A percentile compares a stretch with the other conserved stretches of the same genome.
Evolutionary conservation across 352 stramenopile species (phyloP).

Genomic region (Phytopythium ostracodes): DNA sequence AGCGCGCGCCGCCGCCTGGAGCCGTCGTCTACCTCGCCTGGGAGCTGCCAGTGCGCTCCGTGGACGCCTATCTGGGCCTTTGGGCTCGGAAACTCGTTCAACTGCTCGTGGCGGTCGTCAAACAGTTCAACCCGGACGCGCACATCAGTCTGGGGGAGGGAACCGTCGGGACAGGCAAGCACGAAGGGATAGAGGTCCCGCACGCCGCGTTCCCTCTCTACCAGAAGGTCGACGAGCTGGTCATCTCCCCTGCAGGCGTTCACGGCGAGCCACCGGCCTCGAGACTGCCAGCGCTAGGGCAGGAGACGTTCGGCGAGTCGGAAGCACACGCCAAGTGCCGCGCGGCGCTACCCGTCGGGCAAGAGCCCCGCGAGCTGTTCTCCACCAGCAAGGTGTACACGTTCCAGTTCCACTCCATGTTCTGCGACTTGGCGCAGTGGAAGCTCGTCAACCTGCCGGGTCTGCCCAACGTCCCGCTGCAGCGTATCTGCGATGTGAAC

Average conservation of each 20-base stretch:
- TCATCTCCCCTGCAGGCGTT: conserved; percentile 18
- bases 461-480: conserved; percentile 34
- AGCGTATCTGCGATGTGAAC: conserved; percentile 26
- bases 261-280: neutral
- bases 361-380: conserved; percentile 19
- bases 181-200: conserved; percentile 23
- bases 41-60: conserved; percentile 36
- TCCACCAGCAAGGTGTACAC: conserved; percentile 42
- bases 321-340: conserved; percentile 19
- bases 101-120: conserved; percentile 30
- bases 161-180: neutral
- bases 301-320: conserved; percentile 33
- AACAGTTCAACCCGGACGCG: conserved; percentile 27
- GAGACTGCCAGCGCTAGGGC: conserved; percentile 20
- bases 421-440: conserved; percentile 41
- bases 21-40: conserved; percentile 44
- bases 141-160: conserved; percentile 37
- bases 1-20: conserved; percentile 19
- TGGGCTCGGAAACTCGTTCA: conserved; percentile 31
- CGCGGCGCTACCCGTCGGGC: conserved; percentile 8
- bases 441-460: conserved; percentile 41
- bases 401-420: conserved; percentile 55
- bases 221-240: conserved; percentile 42
- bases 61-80: conserved; percentile 20
- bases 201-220: conserved; percentile 53